Base-by-base conservation (phyloP, 805 yeast genomes). In the Ogataea glucozyma region DNA sequence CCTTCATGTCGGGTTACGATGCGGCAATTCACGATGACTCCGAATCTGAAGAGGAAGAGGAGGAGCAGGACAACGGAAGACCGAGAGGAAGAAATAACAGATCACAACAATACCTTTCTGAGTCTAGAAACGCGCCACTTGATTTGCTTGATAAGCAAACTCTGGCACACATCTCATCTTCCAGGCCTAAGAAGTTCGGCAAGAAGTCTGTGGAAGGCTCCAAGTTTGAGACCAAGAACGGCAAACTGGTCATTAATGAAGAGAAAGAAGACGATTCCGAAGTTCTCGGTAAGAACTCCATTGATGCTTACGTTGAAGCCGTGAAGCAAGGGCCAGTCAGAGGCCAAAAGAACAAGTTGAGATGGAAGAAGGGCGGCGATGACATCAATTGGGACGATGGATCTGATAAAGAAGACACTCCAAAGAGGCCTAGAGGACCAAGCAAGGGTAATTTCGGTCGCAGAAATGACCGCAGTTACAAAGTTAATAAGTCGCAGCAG, bases 301-400 rank as follows among this genome's bases (percentile, higher is more conserved):
- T 91, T 51, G 86, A 86, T 60, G 98, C 97, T 0, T 93, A 93
- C 62, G 78, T 89, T 52, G 97, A 89, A 49, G 99, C 99, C 6
- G 88, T 93, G 18, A 84, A 79, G 63, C 86, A 85, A 55, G 97
- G 93, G 18, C 98, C 98, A 22, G 81, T 89, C 3, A 83, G 96
- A 66, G 97, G 97, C 45, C 97, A 88, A 71, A 81, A 79, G 70
- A 90, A 90, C 66, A 88, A 81, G 69, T 78, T 91, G 74, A 91
- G 89, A 68, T 91, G 80, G 68, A 52, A 54, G 35, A 46, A 48
- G 24, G 47, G 54, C 21, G 74, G 75, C 17, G 83, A 75, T 47
- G 78, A 72, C 38, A 81, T 74, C 31, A 80, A 70, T 44, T 78
- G 69, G 54, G 75, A 71, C 32, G 70, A 61, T 14, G 73, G 61